phyloP scores from a whole-genome alignment of 495 filamentous ascomycete genomes.

The Hyaloscypha variabilis region DNA sequence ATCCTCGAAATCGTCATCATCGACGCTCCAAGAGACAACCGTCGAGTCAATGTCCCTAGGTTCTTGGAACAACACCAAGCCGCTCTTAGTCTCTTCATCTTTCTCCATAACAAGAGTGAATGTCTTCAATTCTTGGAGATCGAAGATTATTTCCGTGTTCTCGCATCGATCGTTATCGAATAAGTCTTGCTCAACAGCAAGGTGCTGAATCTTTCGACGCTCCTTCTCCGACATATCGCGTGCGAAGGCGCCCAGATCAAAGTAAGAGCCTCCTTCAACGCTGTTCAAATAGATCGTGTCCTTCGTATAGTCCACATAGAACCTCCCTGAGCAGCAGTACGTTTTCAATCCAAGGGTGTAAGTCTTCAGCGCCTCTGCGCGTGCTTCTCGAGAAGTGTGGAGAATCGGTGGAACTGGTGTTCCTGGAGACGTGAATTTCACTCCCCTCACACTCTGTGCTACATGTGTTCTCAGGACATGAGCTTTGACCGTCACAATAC shows the following conservation, averaged over 20 bases:
- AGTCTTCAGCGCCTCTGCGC: background rate
- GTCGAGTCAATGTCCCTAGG: too few species aligned
- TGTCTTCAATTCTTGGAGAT: background rate
- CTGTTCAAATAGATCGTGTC: background rate
- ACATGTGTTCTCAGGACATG: background rate
- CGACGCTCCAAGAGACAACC: too few species aligned
- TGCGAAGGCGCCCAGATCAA: background rate
- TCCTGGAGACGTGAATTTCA: background rate
- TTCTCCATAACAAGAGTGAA: background rate
- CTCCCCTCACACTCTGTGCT: background rate
- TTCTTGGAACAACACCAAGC: too few species aligned
- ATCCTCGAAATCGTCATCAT: too few species aligned
- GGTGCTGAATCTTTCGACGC: background rate
- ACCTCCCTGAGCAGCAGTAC: background rate
- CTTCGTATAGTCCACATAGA: conserved; percentile 5
- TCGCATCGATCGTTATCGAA: background rate
- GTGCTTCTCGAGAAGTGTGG: background rate
- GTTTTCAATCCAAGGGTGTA: conserved; percentile 1
- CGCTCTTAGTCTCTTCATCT: too few species aligned
- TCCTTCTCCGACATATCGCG: background rate
- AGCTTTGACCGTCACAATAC: background rate
- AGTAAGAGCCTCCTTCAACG: background rate
- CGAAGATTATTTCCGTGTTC: background rate
- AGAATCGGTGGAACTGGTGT: conserved; percentile 5
- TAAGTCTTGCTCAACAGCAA: background rate